Conservation (phyloP, 2,329 filamentous ascomycete species). For the Nothophoma quercina region DNA sequence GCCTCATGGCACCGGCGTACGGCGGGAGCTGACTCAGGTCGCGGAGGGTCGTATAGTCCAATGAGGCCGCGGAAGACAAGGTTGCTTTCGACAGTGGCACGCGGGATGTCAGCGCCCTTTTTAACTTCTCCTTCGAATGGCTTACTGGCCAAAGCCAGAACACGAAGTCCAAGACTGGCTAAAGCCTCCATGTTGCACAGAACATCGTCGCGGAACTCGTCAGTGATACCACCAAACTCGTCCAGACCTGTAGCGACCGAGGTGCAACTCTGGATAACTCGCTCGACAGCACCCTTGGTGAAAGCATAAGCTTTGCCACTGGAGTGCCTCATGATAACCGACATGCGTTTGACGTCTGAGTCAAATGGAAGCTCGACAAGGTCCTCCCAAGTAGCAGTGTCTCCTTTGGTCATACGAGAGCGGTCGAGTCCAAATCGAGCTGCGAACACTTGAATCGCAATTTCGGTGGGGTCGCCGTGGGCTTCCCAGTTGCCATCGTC, state of each 20-base stretch:
- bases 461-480: slow-evolving; percentile 64
- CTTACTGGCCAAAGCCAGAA: slow-evolving; percentile 69
- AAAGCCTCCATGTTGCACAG: slow-evolving; percentile 74
- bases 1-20: slow-evolving; percentile 55
- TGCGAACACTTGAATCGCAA: slow-evolving; percentile 78
- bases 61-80: slow-evolving; percentile 80
- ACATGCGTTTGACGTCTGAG: slow-evolving; percentile 79
- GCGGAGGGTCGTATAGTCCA: slow-evolving; percentile 85
- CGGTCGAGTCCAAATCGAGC: slow-evolving; percentile 72
- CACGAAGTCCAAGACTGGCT: slow-evolving; percentile 71
- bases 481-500: slow-evolving; percentile 51
- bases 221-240: slow-evolving; percentile 55
- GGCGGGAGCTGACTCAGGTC: slow-evolving; percentile 73
- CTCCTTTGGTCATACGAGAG: slow-evolving; percentile 56
- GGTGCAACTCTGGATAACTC: slow-evolving; percentile 70
- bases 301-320: slow-evolving; percentile 55
- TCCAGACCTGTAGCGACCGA: slow-evolving; percentile 56
- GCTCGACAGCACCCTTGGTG: slow-evolving; percentile 74
- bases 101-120: slow-evolving; percentile 57
- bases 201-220: slow-evolving; percentile 64
- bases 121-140: slow-evolving; percentile 53
- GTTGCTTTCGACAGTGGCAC: slow-evolving; percentile 69
- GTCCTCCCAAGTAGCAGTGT: slow-evolving; percentile 39
- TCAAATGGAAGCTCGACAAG: slow-evolving; percentile 76
- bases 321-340: slow-evolving; percentile 66